A percentile compares a stretch with the other conserved stretches of the same genome.
phyloP scores from a whole-genome alignment of 2,329 filamentous ascomycete species.

The Phaeosphaeria sp. region DNA sequence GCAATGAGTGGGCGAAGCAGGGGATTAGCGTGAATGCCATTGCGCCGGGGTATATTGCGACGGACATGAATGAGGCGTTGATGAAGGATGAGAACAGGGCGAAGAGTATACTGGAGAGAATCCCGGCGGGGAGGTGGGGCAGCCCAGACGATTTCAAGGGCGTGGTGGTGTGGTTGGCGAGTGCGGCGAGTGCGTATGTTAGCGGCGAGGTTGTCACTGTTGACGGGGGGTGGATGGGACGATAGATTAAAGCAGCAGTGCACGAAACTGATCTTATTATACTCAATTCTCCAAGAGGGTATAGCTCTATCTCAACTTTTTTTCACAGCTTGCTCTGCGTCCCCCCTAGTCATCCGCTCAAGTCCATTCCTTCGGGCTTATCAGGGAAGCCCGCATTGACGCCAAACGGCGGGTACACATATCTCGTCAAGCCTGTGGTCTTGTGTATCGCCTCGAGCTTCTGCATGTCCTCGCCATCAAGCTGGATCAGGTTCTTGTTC shows the following conservation, averaged over 20 bases:
- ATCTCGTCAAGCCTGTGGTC: constrained; percentile 55
- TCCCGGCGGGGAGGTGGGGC: constrained; percentile 86
- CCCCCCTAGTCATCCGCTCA: constrained; percentile 36
- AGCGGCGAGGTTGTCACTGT: constrained; percentile 82
- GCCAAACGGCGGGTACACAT: constrained; percentile 58
- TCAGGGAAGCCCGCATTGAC: constrained; percentile 58
- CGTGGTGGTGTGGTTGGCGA: constrained; percentile 76
- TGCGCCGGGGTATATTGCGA: constrained; percentile 87
- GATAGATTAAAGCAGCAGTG: constrained; percentile 54
- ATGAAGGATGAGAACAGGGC: constrained; percentile 74
- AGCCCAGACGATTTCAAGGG: constrained; percentile 88
- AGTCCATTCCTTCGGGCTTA: constrained; percentile 49
- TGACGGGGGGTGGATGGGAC: constrained; percentile 92
- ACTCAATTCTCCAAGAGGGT: background rate
- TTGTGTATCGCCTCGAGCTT: constrained; percentile 54
- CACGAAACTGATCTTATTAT: background rate
- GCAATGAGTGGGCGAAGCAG: constrained; percentile 83
- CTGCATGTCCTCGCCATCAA: constrained; percentile 69
- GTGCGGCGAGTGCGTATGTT: constrained; percentile 78
- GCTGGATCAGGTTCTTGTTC: constrained; percentile 71
- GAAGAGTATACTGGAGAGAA: constrained; percentile 76
- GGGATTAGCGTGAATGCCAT: constrained; percentile 88
- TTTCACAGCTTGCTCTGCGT: constrained; percentile 13
- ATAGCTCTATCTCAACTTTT: constrained; percentile 11
- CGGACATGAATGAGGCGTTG: constrained; percentile 91